Base-by-base conservation (phyloP, 1,284 basidiomycete species). In the Rhodotorula sp. region DNA sequence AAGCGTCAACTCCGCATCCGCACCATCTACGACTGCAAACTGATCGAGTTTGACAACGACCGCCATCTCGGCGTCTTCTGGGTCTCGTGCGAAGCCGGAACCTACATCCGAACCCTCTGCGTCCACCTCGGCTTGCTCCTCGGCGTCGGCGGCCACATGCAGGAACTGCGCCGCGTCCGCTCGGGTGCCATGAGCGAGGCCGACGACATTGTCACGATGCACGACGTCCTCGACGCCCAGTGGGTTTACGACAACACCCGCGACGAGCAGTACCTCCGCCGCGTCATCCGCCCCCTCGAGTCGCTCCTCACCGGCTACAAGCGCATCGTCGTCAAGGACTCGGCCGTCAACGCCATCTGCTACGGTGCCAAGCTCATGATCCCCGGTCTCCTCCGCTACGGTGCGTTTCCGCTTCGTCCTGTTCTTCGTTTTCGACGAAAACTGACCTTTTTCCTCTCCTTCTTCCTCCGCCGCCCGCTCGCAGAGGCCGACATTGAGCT, bases 351-450 rank as follows among this genome's bases (percentile, higher is more conserved):
- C 80, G 96, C 96, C 70, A 93, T 99, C 70, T 99, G 96, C 84
- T 99, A 99, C 83, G 96, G 96, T 77, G 96, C 96, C 72, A 98
- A 99, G 82, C 89, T 99, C 79, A 99, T 99, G 96, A 95, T 99
- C 78, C 96, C 96, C 72, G 96, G 96, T 83, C 86, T 99, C 59
- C 85, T 99, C 66, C 91, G 96, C 76, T 99, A 98, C 82, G 58
- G 58, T 60, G 45, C 58, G 58, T 60, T 18, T 29, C 80, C 75
- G 76, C 56, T 54, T 62, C 29, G 30, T 59, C 30, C 20, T 53
- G 18, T n/a, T 18, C 1, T 26, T 6, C 33, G 7, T 49, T 49
- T 22, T 48, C 17, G 30, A 1, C 7, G 3, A 8, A 24, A 20
- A 37, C 54, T 58, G 55, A 67, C 30, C 8, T 14, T 22, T 6